A percentile compares a stretch with the other conserved stretches of the same genome.
phyloP scores from a whole-genome alignment of 2,329 filamentous ascomycete genomes.

The Talaromyces sp. region DNA sequence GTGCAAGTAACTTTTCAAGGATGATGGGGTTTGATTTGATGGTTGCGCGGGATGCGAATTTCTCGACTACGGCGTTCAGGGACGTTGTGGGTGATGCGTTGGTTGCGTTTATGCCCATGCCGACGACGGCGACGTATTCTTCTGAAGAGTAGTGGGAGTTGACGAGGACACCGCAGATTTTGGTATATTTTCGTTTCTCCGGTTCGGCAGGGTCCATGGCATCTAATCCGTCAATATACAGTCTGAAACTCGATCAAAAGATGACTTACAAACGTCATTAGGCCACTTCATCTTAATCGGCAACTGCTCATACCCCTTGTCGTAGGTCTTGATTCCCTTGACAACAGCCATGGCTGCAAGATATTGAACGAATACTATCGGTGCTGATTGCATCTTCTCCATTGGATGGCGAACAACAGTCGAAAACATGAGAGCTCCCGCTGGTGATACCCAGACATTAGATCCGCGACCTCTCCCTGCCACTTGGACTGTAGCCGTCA shows the following conservation, averaged over 20 bases:
- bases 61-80: conserved; percentile 63
- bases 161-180: conserved; percentile 88
- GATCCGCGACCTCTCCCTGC: conserved; percentile 81
- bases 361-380: conserved; percentile 92
- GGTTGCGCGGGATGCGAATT: conserved; percentile 34
- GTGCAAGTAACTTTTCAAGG: conserved; percentile 74
- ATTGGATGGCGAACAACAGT: conserved; percentile 79
- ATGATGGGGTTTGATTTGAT: conserved; percentile 52
- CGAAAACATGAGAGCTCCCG: conserved; percentile 81
- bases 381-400: conserved; percentile 63
- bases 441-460: conserved; percentile 92
- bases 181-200: conserved; percentile 59
- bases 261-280: conserved; percentile 74
- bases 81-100: conserved; percentile 84
- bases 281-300: conserved; percentile 94
- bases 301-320: conserved; percentile 65
- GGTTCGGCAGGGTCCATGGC: conserved; percentile 59
- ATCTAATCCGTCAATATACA: conserved; percentile 40
- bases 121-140: conserved; percentile 78
- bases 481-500: conserved; percentile 80
- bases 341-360: conserved; percentile 83
- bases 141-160: conserved; percentile 75
- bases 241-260: background rate
- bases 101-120: conserved; percentile 78
- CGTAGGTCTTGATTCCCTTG: conserved; percentile 75